Evolutionary conservation across 345 rosid genomes (phyloP).

Genomic region (Xanthoceras sorbifolium): DNA sequence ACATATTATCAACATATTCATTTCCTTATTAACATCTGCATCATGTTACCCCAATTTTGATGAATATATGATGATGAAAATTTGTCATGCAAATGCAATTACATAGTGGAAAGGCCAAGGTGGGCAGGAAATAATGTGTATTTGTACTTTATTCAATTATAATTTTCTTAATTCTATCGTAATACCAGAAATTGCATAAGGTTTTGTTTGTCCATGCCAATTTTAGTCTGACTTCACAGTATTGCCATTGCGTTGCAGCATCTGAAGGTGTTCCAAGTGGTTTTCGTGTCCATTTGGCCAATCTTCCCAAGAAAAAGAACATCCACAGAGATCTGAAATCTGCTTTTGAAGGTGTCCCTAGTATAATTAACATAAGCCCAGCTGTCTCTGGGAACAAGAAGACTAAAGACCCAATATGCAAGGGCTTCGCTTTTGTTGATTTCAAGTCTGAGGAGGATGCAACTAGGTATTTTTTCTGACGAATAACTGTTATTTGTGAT

Average conservation of each 20-base stretch:
- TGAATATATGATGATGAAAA: not conserved
- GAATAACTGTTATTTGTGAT: not conserved
- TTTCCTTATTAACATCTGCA: not conserved
- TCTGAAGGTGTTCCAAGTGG: slow-evolving; percentile 46
- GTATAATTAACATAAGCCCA: slow-evolving; percentile 61
- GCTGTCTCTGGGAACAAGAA: slow-evolving; percentile 82
- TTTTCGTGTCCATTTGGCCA: slow-evolving; percentile 54
- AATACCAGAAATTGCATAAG: not conserved
- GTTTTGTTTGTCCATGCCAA: not conserved
- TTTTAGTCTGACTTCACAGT: slow-evolving; percentile 24
- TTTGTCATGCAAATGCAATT: not conserved
- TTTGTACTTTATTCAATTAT: not conserved
- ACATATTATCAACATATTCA: not conserved
- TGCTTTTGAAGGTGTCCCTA: slow-evolving; percentile 66
- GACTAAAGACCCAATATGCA: slow-evolving; percentile 86
- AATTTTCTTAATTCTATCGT: not conserved
- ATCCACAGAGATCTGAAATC: slow-evolving; percentile 73
- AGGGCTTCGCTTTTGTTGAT: slow-evolving; percentile 75
- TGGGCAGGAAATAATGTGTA: not conserved
- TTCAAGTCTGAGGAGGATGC: slow-evolving; percentile 69
- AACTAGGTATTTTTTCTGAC: slow-evolving; percentile 45
- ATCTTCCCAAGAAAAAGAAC: slow-evolving; percentile 95
- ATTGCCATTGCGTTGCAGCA: slow-evolving; percentile 34
- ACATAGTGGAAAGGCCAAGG: not conserved
- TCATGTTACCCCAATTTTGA: not conserved